phyloP scores from a whole-genome alignment of 2,329 filamentous ascomycete genomes.

The Pseudogymnoascus sp. region DNA sequence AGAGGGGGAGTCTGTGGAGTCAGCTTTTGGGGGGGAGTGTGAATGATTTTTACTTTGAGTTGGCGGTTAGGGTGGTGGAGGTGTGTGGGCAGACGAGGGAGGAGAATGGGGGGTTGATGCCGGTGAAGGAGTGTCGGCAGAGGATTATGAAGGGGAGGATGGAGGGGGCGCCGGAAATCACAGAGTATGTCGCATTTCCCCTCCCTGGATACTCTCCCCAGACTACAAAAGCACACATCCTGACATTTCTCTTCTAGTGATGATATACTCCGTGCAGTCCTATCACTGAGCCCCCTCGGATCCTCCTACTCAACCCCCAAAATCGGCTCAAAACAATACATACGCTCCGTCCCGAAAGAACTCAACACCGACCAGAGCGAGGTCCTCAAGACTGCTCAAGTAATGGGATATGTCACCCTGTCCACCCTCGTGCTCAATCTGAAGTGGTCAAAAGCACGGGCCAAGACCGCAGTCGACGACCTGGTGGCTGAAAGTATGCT shows the following conservation, averaged over 20 bases:
- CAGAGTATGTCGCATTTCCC: conserved; percentile 48
- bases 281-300: conserved; percentile 77
- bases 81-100: conserved; percentile 77
- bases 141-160: conserved; percentile 65
- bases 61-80: conserved; percentile 92
- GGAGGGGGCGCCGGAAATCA: conserved; percentile 69
- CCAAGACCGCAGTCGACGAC: conserved; percentile 86
- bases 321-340: conserved; percentile 79
- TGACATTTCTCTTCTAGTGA: conserved; percentile 45
- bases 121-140: conserved; percentile 72
- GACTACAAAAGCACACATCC: background rate
- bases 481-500: conserved; percentile 81
- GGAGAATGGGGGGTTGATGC: conserved; percentile 90
- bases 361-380: conserved; percentile 90
- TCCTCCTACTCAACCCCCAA: conserved; percentile 79
- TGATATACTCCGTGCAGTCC: conserved; percentile 83
- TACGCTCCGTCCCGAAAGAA: conserved; percentile 89
- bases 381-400: conserved; percentile 83
- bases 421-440: conserved; percentile 85
- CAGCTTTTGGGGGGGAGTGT: conserved; percentile 86
- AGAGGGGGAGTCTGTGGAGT: conserved; percentile 72
- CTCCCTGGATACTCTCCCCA: background rate
- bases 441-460: conserved; percentile 74
- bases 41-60: conserved; percentile 97
- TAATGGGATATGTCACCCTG: conserved; percentile 83